Percentiles rank a stretch among this genome's conserved stretches.
Evolutionary conservation across 768 basidiomycete genomes (phyloP).

Genomic region (Obba rivulosa): DNA sequence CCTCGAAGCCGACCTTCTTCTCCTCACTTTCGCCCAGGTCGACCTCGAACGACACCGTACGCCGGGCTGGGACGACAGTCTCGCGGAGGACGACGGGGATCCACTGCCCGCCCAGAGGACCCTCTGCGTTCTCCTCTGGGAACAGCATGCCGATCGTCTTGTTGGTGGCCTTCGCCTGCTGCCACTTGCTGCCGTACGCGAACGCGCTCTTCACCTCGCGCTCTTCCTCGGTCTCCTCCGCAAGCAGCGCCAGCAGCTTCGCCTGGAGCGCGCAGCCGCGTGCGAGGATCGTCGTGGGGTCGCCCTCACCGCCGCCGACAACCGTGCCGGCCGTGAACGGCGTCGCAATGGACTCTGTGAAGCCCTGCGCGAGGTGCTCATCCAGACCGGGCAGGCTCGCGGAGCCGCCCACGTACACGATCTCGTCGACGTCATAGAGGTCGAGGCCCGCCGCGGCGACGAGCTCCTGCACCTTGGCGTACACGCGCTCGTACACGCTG

Average conservation of each 20-base stretch:
- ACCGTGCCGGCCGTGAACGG: slow-evolving; percentile 65
- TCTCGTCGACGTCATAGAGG: slow-evolving; percentile 66
- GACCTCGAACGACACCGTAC: slow-evolving; percentile 55
- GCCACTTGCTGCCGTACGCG: slow-evolving; percentile 32
- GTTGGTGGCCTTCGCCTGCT: slow-evolving; percentile 49
- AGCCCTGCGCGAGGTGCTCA: slow-evolving; percentile 48
- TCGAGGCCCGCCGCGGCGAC: slow-evolving; percentile 49
- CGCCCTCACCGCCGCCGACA: slow-evolving; percentile 66
- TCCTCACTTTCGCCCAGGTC: slow-evolving; percentile 34
- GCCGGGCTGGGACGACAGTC: slow-evolving; percentile 64
- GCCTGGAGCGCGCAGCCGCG: slow-evolving; percentile 77
- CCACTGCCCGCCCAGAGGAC: slow-evolving; percentile 55
- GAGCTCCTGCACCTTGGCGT: slow-evolving; percentile 45
- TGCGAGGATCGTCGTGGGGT: slow-evolving; percentile 74
- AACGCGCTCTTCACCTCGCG: slow-evolving; percentile 50
- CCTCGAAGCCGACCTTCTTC: slow-evolving; percentile 57
- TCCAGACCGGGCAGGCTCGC: slow-evolving; percentile 72
- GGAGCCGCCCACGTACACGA: slow-evolving; percentile 77
- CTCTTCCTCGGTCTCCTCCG: slow-evolving; percentile 35
- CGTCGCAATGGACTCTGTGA: slow-evolving; percentile 56
- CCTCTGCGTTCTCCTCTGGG: slow-evolving; percentile 42
- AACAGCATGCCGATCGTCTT: slow-evolving; percentile 64
- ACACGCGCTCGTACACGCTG: slow-evolving; percentile 54
- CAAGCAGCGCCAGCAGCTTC: slow-evolving; percentile 47
- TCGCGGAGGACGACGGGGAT: slow-evolving; percentile 63